phyloP scores from a whole-genome alignment of 2,329 filamentous ascomycete species.

The Clonostachys rhizophaga region DNA sequence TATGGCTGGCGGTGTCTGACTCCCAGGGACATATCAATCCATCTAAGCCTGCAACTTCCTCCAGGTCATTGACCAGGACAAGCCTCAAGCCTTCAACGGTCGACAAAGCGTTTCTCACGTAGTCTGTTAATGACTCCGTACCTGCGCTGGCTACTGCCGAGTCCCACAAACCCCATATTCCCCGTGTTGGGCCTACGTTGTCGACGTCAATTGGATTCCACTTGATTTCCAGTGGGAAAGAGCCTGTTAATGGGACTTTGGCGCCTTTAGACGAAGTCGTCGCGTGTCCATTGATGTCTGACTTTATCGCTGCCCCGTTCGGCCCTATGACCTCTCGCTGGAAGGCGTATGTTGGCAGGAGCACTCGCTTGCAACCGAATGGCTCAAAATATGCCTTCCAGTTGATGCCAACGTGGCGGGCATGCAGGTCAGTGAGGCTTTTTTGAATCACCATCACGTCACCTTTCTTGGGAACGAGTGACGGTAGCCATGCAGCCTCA shows the following conservation, averaged over 20 bases:
- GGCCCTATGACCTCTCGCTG: constrained; percentile 8
- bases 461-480: constrained; percentile 7
- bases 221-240: no score
- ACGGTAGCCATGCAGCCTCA: constrained; percentile 15
- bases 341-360: constrained; percentile 22
- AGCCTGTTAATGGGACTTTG: no score
- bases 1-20: neutral
- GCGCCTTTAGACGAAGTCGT: no score
- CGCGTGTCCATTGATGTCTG: neutral
- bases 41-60: constrained; percentile 2
- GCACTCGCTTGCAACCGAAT: constrained; percentile 14
- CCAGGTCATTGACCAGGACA: constrained; percentile 1
- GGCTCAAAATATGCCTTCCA: constrained; percentile 20
- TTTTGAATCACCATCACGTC: constrained; percentile 8
- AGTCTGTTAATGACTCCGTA: no score
- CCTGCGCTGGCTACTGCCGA: no score
- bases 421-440: constrained; percentile 15
- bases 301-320: neutral
- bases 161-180: no score
- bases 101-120: no score
- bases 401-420: constrained; percentile 14
- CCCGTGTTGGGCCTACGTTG: no score
- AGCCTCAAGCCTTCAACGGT: neutral
- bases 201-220: no score
- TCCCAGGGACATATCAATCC: constrained; percentile 7